Conservation (phyloP, 148 eudicot genomes). For the Rhododendron vialii region DNA sequence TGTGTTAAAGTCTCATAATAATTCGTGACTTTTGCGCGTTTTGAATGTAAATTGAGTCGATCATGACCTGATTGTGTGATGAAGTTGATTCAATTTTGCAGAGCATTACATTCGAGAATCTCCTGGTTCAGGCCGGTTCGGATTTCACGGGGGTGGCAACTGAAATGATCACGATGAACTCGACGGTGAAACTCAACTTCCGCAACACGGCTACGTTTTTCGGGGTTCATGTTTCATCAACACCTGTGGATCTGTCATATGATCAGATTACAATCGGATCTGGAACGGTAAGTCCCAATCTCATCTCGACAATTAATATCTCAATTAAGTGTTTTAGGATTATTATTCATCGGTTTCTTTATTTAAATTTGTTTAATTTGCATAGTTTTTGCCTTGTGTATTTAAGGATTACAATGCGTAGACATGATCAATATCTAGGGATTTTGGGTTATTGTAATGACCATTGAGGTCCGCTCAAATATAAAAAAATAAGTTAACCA, state of each 20-base stretch:
- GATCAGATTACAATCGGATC: slow-evolving; percentile 57
- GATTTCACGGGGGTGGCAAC: slow-evolving; percentile 73
- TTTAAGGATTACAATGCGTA: neutral
- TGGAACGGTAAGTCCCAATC: slow-evolving; percentile 51
- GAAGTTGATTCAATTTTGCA: slow-evolving; percentile 13
- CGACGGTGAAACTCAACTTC: slow-evolving; percentile 56
- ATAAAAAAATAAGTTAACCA: no score
- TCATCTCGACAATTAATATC: neutral
- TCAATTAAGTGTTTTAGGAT: neutral
- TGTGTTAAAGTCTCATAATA: neutral
- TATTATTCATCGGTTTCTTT: neutral
- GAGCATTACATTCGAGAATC: slow-evolving; percentile 68
- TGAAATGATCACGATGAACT: slow-evolving; percentile 68
- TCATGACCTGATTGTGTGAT: neutral
- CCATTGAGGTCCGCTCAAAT: neutral
- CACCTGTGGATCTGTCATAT: slow-evolving; percentile 56
- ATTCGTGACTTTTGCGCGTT: neutral
- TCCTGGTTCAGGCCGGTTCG: slow-evolving; percentile 67
- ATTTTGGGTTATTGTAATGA: neutral
- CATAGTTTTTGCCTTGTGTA: neutral
- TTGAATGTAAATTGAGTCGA: neutral
- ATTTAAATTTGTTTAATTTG: neutral
- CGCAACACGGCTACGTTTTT: slow-evolving; percentile 78
- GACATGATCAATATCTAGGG: neutral
- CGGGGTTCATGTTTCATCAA: slow-evolving; percentile 71